Conservation (phyloP, 805 yeast genomes). For the Sungouiozyma ichnusensis region DNA sequence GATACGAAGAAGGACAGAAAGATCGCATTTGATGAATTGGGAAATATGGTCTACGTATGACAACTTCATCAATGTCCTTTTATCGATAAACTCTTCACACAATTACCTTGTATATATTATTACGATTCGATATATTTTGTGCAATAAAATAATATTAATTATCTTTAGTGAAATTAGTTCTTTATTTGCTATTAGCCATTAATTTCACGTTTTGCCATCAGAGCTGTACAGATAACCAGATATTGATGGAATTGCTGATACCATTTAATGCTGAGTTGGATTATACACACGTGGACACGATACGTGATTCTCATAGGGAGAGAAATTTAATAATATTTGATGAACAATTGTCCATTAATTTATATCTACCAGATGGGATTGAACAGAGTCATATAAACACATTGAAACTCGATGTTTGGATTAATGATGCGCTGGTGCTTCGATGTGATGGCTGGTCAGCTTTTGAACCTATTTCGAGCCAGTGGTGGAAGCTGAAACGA, state of each 20-base stretch:
- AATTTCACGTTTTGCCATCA: no score
- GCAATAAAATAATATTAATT: no score
- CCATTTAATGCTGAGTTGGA: conserved; percentile 11
- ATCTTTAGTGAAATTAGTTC: neutral
- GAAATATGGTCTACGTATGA: conserved; percentile 37
- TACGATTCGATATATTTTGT: neutral
- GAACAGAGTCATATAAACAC: neutral
- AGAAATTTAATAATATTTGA: conserved; percentile 24
- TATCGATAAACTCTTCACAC: no score
- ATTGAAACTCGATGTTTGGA: conserved; percentile 13
- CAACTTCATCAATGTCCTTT: neutral
- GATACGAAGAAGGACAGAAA: conserved; percentile 80
- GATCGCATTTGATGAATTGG: conserved; percentile 58
- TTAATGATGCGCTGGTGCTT: conserved; percentile 22
- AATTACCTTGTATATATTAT: neutral
- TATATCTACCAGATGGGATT: neutral
- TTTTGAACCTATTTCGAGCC: conserved; percentile 4
- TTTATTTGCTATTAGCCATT: no score
- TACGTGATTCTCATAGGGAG: conserved; percentile 10
- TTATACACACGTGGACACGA: conserved; percentile 2
- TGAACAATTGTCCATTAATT: conserved; percentile 16
- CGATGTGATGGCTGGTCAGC: conserved; percentile 3
- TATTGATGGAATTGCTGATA: conserved; percentile 16
- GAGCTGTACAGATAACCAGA: no score
- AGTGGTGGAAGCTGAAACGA: conserved; percentile 12